Percentiles rank a stretch among this genome's conserved stretches.
Evolutionary conservation across 1,139 yeast species (phyloP).

Genomic region (Suhomyces terraborum): DNA sequence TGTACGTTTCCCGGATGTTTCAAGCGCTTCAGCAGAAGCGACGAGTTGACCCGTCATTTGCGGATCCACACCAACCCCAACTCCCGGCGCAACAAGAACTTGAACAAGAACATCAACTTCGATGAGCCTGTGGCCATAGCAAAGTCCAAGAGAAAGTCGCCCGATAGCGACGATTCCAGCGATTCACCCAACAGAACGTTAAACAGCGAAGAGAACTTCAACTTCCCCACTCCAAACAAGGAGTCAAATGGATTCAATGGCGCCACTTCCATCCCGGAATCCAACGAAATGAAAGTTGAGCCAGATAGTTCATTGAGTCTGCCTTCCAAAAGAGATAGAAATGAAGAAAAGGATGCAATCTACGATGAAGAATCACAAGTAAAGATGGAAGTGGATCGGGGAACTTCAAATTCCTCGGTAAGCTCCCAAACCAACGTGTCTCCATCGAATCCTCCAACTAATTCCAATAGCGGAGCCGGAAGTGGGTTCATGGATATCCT

Average conservation of each 20-base stretch:
- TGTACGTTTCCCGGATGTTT: slow-evolving; percentile 69
- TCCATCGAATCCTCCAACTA: slow-evolving; percentile 10
- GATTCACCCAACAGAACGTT: background rate
- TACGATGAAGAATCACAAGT: background rate
- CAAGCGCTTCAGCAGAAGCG: slow-evolving; percentile 66
- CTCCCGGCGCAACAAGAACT: slow-evolving; percentile 57
- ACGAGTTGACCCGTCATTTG: slow-evolving; percentile 68
- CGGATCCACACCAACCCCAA: slow-evolving; percentile 65
- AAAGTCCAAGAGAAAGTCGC: slow-evolving; percentile 5
- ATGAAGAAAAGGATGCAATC: background rate
- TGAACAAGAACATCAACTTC: slow-evolving; percentile 18
- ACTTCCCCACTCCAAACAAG: background rate
- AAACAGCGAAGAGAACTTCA: background rate
- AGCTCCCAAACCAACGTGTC: background rate
- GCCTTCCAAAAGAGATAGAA: background rate
- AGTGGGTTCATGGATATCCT: slow-evolving; percentile 55
- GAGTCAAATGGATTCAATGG: background rate
- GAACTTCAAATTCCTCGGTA: background rate
- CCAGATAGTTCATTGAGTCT: background rate
- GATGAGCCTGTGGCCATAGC: slow-evolving; percentile 10
- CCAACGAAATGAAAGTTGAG: background rate
- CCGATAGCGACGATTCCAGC: slow-evolving; percentile 2
- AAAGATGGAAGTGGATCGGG: background rate
- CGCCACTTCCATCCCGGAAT: background rate
- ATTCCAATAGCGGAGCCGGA: slow-evolving; percentile 5